Conservation (phyloP, 2,329 filamentous ascomycete genomes). For the Drechmeria coniospora region DNA sequence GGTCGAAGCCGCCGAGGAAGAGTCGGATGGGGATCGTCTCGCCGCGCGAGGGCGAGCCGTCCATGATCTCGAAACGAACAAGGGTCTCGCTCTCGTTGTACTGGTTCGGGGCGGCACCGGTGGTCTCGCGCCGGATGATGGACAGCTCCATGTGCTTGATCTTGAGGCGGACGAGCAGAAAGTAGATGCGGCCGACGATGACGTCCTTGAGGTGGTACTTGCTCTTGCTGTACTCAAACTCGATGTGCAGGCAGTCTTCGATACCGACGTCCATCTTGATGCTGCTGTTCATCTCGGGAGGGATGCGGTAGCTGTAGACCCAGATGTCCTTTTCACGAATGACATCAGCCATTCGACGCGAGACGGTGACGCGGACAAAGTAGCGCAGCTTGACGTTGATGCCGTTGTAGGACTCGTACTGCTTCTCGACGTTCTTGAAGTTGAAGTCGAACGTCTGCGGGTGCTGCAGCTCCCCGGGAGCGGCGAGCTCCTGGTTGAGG, state of each 20-base stretch:
- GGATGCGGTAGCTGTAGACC: conserved; percentile 98
- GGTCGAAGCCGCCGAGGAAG: conserved; percentile 92
- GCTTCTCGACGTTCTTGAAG: conserved; percentile 99
- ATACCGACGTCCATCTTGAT: conserved; percentile 99
- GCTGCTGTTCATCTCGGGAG: conserved; percentile 91
- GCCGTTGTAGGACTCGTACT: conserved; percentile 98
- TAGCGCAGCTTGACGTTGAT: conserved; percentile 99
- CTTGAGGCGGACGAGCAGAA: conserved; percentile 89
- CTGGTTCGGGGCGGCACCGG: conserved; percentile 90
- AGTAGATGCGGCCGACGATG: conserved; percentile 97
- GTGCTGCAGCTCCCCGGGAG: conserved; percentile 93
- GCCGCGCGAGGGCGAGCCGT: conserved; percentile 92
- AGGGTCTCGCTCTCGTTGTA: conserved; percentile 99
- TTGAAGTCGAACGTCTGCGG: conserved; percentile 98
- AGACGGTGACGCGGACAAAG: conserved; percentile 94
- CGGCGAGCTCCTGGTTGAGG: conserved; percentile 88
- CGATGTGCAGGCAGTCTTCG: conserved; percentile 96
- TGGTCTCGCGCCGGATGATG: conserved; percentile 93
- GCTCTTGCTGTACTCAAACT: conserved; percentile 98
- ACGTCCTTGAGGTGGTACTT: conserved; percentile 99
- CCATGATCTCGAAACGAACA: conserved; percentile 99
- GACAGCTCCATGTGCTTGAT: conserved; percentile 99
- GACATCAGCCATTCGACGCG: conserved; percentile 91
- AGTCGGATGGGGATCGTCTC: conserved; percentile 90
- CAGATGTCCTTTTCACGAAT: conserved; percentile 98